Evolutionary conservation across 108 stramenopile genomes (phyloP).

Genomic region (Cyclotella sp.): DNA sequence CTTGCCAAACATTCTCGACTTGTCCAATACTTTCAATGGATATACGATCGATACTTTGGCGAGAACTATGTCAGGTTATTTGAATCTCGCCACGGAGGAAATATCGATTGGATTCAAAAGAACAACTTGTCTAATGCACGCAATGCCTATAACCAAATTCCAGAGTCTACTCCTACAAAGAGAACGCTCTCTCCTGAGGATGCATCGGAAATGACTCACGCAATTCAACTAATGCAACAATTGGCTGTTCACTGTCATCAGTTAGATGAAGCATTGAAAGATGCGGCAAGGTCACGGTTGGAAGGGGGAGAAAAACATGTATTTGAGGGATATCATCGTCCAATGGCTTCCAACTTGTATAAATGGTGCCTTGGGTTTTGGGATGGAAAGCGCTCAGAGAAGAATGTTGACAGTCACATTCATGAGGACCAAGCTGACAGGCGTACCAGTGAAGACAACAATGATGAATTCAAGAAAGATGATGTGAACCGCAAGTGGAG

Average conservation of each 20-base stretch:
- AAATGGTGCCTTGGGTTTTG: constrained; percentile 60
- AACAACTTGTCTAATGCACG: constrained; percentile 64
- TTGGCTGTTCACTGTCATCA: constrained; percentile 66
- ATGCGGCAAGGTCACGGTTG: constrained; percentile 33
- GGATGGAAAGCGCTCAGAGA: constrained; percentile 1
- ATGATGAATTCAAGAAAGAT: constrained; percentile 5
- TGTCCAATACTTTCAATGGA: constrained; percentile 61
- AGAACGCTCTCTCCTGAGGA: neutral
- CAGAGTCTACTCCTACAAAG: constrained; percentile 18
- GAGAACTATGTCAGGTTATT: constrained; percentile 14
- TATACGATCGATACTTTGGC: constrained; percentile 66
- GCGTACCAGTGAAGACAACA: neutral
- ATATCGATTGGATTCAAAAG: constrained; percentile 46
- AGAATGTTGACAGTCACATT: neutral
- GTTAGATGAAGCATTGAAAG: constrained; percentile 54
- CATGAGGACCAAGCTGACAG: constrained; percentile 8
- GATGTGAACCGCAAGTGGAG: neutral
- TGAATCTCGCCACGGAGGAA: neutral
- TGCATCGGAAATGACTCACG: constrained; percentile 44
- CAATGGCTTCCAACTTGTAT: constrained; percentile 46
- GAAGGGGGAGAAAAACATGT: constrained; percentile 44
- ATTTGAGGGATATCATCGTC: constrained; percentile 26
- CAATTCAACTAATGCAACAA: constrained; percentile 74
- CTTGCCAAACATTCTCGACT: constrained; percentile 63
- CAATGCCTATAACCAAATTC: constrained; percentile 59